phyloP scores from a whole-genome alignment of 495 filamentous ascomycete species.

The Stereocaulon alpinum region DNA sequence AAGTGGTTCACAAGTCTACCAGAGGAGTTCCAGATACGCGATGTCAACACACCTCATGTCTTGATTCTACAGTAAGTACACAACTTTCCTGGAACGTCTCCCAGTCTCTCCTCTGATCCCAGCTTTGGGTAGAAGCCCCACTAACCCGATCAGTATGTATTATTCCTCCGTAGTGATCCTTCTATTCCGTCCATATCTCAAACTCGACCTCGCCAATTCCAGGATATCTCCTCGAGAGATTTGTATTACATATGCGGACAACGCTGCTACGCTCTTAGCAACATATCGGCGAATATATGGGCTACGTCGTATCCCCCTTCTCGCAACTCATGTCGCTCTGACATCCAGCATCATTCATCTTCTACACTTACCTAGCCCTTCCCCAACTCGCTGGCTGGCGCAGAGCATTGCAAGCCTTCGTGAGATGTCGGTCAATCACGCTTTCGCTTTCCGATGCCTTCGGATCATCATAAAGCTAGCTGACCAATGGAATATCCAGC shows the following conservation, averaged over 20 bases:
- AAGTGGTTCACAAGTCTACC: slow-evolving; percentile 36
- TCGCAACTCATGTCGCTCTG: slow-evolving; percentile 25
- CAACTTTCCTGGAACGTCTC: no score
- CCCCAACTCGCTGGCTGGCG: slow-evolving; percentile 15
- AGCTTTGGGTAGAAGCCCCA: no score
- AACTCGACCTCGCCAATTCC: slow-evolving; percentile 22
- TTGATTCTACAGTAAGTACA: slow-evolving; percentile 33
- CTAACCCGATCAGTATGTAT: slow-evolving; percentile 24
- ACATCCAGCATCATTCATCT: slow-evolving; percentile 31
- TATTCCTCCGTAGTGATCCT: slow-evolving; percentile 29
- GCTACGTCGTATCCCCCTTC: slow-evolving; percentile 20
- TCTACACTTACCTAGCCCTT: slow-evolving; percentile 20
- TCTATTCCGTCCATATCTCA: slow-evolving; percentile 32
- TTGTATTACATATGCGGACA: slow-evolving; percentile 25
- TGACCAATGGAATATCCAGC: slow-evolving; percentile 23
- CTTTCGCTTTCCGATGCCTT: slow-evolving; percentile 18
- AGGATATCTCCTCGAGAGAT: slow-evolving; percentile 26
- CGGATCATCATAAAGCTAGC: slow-evolving; percentile 22
- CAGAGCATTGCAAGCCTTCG: slow-evolving; percentile 23
- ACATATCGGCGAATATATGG: slow-evolving; percentile 26
- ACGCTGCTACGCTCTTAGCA: slow-evolving; percentile 22
- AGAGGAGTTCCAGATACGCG: slow-evolving; percentile 24
- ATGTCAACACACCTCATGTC: slow-evolving; percentile 27
- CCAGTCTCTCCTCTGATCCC: not conserved
- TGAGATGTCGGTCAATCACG: slow-evolving; percentile 17